A percentile compares a stretch with the other conserved stretches of the same genome.
phyloP scores from a whole-genome alignment of 1,139 yeast genomes.

The Meyerozyma smithsonii region DNA sequence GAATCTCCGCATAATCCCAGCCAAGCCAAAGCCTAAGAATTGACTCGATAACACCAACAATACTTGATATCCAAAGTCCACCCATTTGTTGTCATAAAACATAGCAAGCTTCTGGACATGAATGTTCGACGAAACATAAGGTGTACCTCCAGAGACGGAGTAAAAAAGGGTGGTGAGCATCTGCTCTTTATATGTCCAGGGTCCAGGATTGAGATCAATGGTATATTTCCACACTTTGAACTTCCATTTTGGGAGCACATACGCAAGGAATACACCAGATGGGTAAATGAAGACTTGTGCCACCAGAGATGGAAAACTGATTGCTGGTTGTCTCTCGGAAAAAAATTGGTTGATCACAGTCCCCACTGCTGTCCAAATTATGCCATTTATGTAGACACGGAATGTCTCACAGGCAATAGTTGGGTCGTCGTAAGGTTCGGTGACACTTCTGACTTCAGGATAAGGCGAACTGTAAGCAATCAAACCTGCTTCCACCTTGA shows the following conservation, averaged over 20 bases:
- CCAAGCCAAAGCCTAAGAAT: slow-evolving; percentile 45
- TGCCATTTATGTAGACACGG: slow-evolving; percentile 36
- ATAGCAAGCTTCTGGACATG: slow-evolving; percentile 42
- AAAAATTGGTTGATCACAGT: slow-evolving; percentile 41
- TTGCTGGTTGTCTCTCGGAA: slow-evolving; percentile 40
- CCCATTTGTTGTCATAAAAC: slow-evolving; percentile 45
- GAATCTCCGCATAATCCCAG: slow-evolving; percentile 41
- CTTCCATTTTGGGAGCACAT: slow-evolving; percentile 36
- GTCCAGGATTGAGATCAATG: slow-evolving; percentile 38
- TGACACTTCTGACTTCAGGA: slow-evolving; percentile 42
- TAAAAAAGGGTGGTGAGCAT: slow-evolving; percentile 39
- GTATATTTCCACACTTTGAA: slow-evolving; percentile 27
- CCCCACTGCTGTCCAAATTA: slow-evolving; percentile 41
- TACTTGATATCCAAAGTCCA: slow-evolving; percentile 33
- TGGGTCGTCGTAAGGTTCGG: slow-evolving; percentile 43
- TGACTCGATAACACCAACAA: slow-evolving; percentile 38
- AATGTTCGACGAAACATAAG: slow-evolving; percentile 41
- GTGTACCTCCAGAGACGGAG: slow-evolving; percentile 42
- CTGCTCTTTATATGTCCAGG: slow-evolving; percentile 31
- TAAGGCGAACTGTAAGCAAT: slow-evolving; percentile 44
- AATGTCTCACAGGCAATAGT: slow-evolving; percentile 36
- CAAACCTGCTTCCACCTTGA: slow-evolving; percentile 36
- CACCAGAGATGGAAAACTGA: slow-evolving; percentile 20
- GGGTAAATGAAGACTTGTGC: slow-evolving; percentile 25
- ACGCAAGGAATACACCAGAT: slow-evolving; percentile 16